Percentiles rank a stretch among this genome's conserved stretches.
These are phyloP conservation scores for Puccinia horiana DNA, from an alignment of 1,284 basidiomycete species.

Conservation along the genomic window DNA sequence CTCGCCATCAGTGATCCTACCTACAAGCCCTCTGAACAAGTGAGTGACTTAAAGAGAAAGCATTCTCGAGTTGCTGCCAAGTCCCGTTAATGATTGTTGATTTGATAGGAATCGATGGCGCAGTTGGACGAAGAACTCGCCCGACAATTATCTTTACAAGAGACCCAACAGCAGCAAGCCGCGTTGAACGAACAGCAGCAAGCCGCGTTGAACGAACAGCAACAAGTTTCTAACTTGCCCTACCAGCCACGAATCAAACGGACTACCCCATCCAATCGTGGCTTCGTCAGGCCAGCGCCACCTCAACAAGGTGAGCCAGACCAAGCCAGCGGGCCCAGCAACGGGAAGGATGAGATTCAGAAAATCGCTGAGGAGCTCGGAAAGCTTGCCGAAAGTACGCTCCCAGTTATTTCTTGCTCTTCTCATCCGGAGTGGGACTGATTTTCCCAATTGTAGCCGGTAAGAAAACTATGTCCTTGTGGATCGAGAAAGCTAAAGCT, in stretches of 20 bases:
- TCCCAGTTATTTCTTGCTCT: neutral
- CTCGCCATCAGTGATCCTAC: constrained; percentile 46
- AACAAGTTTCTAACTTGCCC: constrained; percentile 41
- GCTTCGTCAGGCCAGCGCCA: neutral
- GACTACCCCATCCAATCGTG: constrained; percentile 17
- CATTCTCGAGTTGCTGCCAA: neutral
- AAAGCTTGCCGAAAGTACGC: constrained; percentile 46
- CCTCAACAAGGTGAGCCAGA: neutral
- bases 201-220: neutral
- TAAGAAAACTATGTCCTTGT: constrained; percentile 42
- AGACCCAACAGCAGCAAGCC: constrained; percentile 13
- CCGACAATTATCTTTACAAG: constrained; percentile 35
- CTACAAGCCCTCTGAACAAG: constrained; percentile 30
- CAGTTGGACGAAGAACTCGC: constrained; percentile 44
- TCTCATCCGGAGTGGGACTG: neutral
- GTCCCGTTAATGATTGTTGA: neutral
- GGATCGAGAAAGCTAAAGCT: constrained; percentile 43
- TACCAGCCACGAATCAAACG: constrained; percentile 42
- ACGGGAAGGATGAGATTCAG: constrained; percentile 47
- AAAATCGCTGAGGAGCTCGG: constrained; percentile 47
- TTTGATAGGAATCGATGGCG: constrained; percentile 17
- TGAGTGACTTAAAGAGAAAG: neutral
- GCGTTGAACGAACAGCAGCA: neutral
- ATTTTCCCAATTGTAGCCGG: constrained; percentile 31
- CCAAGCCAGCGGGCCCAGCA: neutral